These are phyloP conservation scores for Lippia alba DNA, from an alignment of 305 asterid species.

Conservation along the genomic window DNA sequence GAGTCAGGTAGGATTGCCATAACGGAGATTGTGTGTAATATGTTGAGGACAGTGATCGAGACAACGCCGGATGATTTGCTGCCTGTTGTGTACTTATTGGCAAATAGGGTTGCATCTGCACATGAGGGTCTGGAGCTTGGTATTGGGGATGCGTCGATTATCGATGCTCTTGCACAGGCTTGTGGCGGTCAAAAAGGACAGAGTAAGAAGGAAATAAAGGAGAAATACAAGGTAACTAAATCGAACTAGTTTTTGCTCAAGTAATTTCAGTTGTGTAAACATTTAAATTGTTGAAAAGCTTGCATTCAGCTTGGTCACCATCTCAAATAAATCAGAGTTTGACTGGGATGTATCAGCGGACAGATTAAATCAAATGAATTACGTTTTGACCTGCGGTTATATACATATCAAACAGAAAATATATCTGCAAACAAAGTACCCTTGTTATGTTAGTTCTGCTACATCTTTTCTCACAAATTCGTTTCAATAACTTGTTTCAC, in stretches of 20 bases:
- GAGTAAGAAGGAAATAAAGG: conserved; percentile 75
- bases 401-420: not conserved
- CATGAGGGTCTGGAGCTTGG: conserved; percentile 98
- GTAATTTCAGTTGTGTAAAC: not conserved
- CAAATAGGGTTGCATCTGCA: conserved; percentile 77
- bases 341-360: too few species aligned
- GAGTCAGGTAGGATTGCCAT: conserved; percentile 86
- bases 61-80: conserved; percentile 81
- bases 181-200: conserved; percentile 83
- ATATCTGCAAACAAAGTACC: not conserved
- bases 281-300: not conserved
- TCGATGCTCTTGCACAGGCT: conserved; percentile 95
- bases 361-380: not conserved
- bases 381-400: conserved; percentile 1
- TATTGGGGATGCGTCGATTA: conserved; percentile 80
- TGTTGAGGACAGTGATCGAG: conserved; percentile 90
- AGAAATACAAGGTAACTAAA: conserved; percentile 70
- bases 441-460: not conserved
- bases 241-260: conserved; percentile 17
- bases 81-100: conserved; percentile 76
- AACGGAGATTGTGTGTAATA: conserved; percentile 83
- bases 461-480: not conserved
- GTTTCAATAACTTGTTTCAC: not conserved
- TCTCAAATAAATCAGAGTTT: too few species aligned
- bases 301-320: not conserved